These are phyloP conservation scores for Raphanus sativus DNA, from an alignment of 345 rosid species.

Conservation along the genomic window DNA sequence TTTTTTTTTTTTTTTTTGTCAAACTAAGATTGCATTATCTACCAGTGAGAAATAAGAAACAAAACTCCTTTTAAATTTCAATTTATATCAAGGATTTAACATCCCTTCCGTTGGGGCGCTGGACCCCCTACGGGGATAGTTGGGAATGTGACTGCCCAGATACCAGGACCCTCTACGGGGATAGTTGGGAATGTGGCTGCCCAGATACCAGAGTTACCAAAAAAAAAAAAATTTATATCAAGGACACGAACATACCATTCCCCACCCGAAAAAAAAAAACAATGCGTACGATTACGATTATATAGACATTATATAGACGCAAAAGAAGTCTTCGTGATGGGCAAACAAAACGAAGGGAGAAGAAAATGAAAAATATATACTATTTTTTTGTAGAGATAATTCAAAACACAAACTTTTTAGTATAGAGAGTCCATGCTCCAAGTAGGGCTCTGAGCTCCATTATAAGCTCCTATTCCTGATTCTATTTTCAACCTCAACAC, in stretches of 20 bases:
- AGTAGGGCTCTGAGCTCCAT: conserved; percentile 57
- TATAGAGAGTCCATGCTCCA: conserved; percentile 46
- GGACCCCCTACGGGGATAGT: no score
- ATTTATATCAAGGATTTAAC: neutral
- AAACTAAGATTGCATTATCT: neutral
- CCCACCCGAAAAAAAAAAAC: neutral
- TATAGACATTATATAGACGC: conserved; percentile 1
- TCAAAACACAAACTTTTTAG: neutral
- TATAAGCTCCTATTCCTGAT: conserved; percentile 60
- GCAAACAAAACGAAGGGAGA: neutral
- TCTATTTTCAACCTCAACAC: conserved; percentile 48
- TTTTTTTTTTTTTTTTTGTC: no score
- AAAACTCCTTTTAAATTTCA: neutral
- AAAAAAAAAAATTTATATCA: neutral
- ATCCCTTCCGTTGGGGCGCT: no score
- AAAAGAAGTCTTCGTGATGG: conserved; percentile 1
- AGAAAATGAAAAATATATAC: neutral
- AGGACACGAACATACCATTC: neutral
- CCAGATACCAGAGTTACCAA: no score
- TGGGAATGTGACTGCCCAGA: no score
- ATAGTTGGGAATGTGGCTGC: no score
- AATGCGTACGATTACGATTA: neutral
- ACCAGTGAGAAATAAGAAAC: neutral
- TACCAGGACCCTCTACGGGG: no score
- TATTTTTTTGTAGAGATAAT: neutral